A percentile compares a stretch with the other conserved stretches of the same genome.
Evolutionary conservation across 2,329 filamentous ascomycete genomes (phyloP).

Genomic region (Beauveria rudraprayagi): DNA sequence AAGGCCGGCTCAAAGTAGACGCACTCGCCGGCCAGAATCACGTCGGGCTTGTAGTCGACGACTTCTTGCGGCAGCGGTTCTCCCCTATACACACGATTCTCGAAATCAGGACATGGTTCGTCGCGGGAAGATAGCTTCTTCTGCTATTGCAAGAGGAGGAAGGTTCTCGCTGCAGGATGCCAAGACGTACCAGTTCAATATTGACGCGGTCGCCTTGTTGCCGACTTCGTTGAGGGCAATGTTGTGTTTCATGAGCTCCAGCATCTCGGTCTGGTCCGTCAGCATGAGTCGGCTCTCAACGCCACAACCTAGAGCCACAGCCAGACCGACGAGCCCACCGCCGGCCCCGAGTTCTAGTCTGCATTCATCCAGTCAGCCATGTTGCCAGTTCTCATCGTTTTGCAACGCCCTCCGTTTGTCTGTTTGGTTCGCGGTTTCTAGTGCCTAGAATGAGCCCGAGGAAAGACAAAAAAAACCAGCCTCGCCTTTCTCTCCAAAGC

Average conservation of each 20-base stretch:
- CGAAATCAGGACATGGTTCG: neutral
- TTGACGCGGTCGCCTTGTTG: conserved; percentile 52
- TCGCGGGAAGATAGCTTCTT: neutral
- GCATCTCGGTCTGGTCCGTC: conserved; percentile 84
- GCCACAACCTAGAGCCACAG: conserved; percentile 48
- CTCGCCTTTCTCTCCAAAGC: too few relatives aligned
- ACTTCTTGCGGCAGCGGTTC: conserved; percentile 48
- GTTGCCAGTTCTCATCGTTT: too few relatives aligned
- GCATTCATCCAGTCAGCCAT: conserved; percentile 18
- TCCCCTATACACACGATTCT: conserved; percentile 40
- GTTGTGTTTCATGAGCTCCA: conserved; percentile 77
- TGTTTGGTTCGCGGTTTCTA: too few relatives aligned
- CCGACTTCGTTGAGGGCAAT: conserved; percentile 70
- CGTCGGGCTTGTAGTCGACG: conserved; percentile 54
- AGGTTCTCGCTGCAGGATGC: neutral
- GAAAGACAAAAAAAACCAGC: too few relatives aligned
- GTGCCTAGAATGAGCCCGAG: too few relatives aligned
- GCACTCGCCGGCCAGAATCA: conserved; percentile 92
- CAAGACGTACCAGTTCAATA: conserved; percentile 66
- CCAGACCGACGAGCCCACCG: conserved; percentile 73
- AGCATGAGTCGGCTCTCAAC: conserved; percentile 56
- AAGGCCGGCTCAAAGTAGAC: conserved; percentile 97
- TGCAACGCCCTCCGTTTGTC: too few relatives aligned
- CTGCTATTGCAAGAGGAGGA: neutral
- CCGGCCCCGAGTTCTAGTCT: conserved; percentile 90